Evolutionary conservation across 148 eudicot genomes (phyloP).

Genomic region (Cornus florida): DNA sequence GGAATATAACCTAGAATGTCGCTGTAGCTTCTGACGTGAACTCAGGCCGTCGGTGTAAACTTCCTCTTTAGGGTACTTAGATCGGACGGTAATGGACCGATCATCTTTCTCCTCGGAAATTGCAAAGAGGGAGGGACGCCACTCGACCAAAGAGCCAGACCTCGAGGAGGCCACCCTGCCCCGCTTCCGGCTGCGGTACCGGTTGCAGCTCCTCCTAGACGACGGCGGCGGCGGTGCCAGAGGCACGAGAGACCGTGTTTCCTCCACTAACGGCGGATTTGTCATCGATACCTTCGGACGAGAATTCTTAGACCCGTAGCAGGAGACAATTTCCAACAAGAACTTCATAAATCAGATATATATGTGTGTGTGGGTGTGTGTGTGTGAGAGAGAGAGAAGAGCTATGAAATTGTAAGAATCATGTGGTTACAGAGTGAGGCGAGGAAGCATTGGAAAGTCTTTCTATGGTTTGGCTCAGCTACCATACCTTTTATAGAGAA

Average conservation of each 20-base stretch:
- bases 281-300: background rate
- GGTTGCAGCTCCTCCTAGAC: background rate
- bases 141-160: constrained; percentile 25
- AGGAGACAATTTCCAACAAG: constrained; percentile 38
- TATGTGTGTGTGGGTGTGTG: no score
- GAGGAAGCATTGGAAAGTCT: background rate
- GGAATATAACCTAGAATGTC: background rate
- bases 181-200: background rate
- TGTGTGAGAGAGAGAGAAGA: background rate
- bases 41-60: constrained; percentile 19
- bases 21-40: constrained; percentile 7
- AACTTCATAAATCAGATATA: constrained; percentile 30
- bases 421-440: background rate
- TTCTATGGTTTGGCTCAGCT: no score
- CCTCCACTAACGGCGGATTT: constrained; percentile 16
- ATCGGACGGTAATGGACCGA: constrained; percentile 24
- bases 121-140: constrained; percentile 33
- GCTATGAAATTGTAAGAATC: background rate
- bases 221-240: constrained; percentile 11
- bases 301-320: constrained; percentile 18
- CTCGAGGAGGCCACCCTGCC: constrained; percentile 17
- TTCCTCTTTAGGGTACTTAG: constrained; percentile 20
- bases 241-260: constrained; percentile 25
- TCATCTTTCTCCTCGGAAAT: constrained; percentile 20
- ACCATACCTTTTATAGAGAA: no score